Base-by-base conservation (phyloP, 495 filamentous ascomycete genomes). In the Darksidea phi region DNA sequence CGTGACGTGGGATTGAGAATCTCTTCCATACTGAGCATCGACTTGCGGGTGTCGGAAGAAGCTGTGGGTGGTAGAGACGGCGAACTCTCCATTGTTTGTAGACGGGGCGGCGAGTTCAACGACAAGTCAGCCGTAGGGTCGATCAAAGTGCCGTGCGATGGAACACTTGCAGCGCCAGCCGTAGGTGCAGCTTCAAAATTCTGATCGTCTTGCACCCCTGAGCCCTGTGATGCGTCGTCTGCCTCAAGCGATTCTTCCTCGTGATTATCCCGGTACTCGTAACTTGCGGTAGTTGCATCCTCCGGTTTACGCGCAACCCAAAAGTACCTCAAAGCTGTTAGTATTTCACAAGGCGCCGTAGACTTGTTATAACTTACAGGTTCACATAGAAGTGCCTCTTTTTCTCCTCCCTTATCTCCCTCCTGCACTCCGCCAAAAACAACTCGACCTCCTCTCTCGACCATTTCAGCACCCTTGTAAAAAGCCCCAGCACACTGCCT, bases 391-490 rank as follows among this genome's bases (percentile, higher is more conserved):
- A 64, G 38, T 67, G 65, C 13, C 59, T 49, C 17, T 48, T 13
- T 26, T 64, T 67, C 8, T 67, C 28, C 34, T 72, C 71, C 34
- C 67, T 67, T 8, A 74, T 42, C 18, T 70, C 72, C 18, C 51
- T 61, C 18, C 67, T 61, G 12, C 69, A 58, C 12, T 62, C 60
- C 1, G 67, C 61, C 12, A 75, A 49, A 43, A 75, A 64, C 17
- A 70, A 47, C 50, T 75, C 74, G 1, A 72, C 68, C 28, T 68
- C 67, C 15, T 67, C 58, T 24, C 62, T 56, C 8, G 51, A 62
- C 71, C 70, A 77, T 34, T 62, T 68, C 20, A 74, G 53, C 21
- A 73, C 56, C 6, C 70, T 48, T 3, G 72, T 74, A 51, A 72
- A 74, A 10, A 68, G 36, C 8, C 28, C 66, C 38, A 68, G 17